These are phyloP conservation scores for Aspergillus homomorphus DNA, from an alignment of 495 filamentous ascomycete species.

Conservation along the genomic window DNA sequence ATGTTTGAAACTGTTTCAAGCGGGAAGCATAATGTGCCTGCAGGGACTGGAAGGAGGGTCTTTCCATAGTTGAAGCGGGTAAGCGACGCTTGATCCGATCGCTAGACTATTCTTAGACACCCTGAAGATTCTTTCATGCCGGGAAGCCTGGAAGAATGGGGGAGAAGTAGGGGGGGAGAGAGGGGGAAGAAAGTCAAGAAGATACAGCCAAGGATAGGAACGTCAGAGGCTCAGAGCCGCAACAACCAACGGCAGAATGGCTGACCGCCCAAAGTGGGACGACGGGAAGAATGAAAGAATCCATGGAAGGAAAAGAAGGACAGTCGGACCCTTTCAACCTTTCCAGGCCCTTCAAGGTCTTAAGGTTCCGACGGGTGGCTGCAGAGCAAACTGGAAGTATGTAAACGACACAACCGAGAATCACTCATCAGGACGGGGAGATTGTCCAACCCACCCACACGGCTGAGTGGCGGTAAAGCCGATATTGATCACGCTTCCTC, in stretches of 20 bases:
- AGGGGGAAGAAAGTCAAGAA: background rate
- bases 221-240: background rate
- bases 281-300: background rate
- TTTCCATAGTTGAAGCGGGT: slow-evolving; percentile 13
- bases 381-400: background rate
- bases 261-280: background rate
- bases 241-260: background rate
- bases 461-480: background rate
- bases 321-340: background rate
- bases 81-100: background rate
- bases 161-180: too few relatives aligned
- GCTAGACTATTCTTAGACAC: background rate
- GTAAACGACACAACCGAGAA: background rate
- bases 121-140: background rate
- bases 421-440: background rate
- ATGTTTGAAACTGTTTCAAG: slow-evolving; percentile 56
- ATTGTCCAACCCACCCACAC: background rate
- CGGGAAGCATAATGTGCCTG: slow-evolving; percentile 38
- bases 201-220: background rate
- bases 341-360: too few relatives aligned
- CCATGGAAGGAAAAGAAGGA: slow-evolving; percentile 3
- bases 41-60: slow-evolving; percentile 39
- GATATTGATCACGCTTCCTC: background rate
- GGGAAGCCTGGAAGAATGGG: too few relatives aligned
- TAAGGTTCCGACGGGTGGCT: background rate